Base-by-base conservation (phyloP, 805 yeast species). In the Yarrowia osloensis region DNA sequence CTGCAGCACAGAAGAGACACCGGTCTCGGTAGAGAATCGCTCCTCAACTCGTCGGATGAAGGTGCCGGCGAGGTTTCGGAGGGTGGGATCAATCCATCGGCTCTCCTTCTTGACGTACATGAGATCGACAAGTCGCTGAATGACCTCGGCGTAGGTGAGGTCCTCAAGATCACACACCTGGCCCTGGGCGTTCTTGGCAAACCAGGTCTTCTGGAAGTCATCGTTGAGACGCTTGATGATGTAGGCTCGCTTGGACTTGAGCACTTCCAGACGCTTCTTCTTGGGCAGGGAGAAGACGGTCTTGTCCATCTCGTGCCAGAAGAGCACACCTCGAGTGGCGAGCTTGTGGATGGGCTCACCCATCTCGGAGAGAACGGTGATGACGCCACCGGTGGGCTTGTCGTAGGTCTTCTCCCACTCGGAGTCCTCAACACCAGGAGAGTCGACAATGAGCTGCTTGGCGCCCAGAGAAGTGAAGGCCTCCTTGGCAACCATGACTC, bases 261-360 rank as follows among this genome's bases (percentile, higher is more conserved):
- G 83, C 62, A 95, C 92, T 52, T 89, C 94, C 66, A 90, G 81
- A 22, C 83, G 80, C 77, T 93, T 81, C 78, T 91, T 91, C 84
- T 93, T 92, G 77, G 99, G 97, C 78, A 92, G 84, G 73, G 86
- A 84, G 84, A 95, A 94, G 73, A 95, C 86, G 55, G 97, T 91
- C 72, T 91, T 94, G 79, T 95, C 99, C 81, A 95, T 83, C 81
- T 95, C 98, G 78, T 91, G 90, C 99, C 99, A 95, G 77, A 95
- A 87, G 79, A 90, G 77, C 69, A 95, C 98, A 84, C 97, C 98
- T 78, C 99, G 88, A 68, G 99, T 95, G 33, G 99, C 98, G 72
- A 95, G 85, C 83, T 95, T 95, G 81, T 95, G 99, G 76, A 95
- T 95, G 75, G 99, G 99, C 82, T 95, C 99, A 77, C 99, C 99